Evolutionary conservation across 1,284 basidiomycete species (phyloP).

Genomic region (Sporisorium scitamineum): DNA sequence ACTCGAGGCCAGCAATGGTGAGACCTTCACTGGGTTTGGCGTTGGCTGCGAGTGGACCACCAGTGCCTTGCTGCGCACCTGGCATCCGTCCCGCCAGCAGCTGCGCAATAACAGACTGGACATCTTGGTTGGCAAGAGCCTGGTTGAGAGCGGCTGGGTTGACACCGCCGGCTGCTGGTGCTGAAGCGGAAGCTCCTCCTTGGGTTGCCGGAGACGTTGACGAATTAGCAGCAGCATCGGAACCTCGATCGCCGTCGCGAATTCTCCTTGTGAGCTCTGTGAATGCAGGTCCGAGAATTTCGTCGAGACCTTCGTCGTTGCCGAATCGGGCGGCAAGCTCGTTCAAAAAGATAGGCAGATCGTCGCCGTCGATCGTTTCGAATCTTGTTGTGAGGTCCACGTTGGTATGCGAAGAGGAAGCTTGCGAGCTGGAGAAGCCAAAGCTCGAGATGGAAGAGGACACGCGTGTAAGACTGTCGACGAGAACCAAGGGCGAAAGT

Average conservation of each 20-base stretch:
- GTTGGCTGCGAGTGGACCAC: not conserved
- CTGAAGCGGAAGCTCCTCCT: not conserved
- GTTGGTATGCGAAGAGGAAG: slow-evolving; percentile 19
- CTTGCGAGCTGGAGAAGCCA: slow-evolving; percentile 32
- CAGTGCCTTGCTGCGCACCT: slow-evolving; percentile 18
- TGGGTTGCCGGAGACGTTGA: slow-evolving; percentile 2
- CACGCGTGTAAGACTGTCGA: slow-evolving; percentile 61
- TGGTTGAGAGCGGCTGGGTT: slow-evolving; percentile 42
- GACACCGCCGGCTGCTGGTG: slow-evolving; percentile 20
- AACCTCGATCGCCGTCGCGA: slow-evolving; percentile 50
- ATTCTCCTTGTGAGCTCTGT: slow-evolving; percentile 60
- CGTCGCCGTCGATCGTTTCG: slow-evolving; percentile 67
- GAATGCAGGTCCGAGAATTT: slow-evolving; percentile 71
- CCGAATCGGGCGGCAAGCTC: slow-evolving; percentile 71
- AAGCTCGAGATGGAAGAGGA: slow-evolving; percentile 68
- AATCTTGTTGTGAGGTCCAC: slow-evolving; percentile 48
- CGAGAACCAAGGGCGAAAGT: slow-evolving; percentile 75
- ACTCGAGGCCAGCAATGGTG: slow-evolving; percentile 72
- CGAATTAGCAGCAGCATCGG: slow-evolving; percentile 15
- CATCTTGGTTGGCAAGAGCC: slow-evolving; percentile 52
- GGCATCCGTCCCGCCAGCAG: slow-evolving; percentile 52
- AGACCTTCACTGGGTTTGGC: slow-evolving; percentile 54
- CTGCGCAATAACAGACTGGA: slow-evolving; percentile 59
- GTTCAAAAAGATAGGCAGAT: slow-evolving; percentile 71
- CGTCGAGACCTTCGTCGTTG: slow-evolving; percentile 69